Conservation (phyloP, 805 yeast species). For the Metschnikowia gelsemii region DNA sequence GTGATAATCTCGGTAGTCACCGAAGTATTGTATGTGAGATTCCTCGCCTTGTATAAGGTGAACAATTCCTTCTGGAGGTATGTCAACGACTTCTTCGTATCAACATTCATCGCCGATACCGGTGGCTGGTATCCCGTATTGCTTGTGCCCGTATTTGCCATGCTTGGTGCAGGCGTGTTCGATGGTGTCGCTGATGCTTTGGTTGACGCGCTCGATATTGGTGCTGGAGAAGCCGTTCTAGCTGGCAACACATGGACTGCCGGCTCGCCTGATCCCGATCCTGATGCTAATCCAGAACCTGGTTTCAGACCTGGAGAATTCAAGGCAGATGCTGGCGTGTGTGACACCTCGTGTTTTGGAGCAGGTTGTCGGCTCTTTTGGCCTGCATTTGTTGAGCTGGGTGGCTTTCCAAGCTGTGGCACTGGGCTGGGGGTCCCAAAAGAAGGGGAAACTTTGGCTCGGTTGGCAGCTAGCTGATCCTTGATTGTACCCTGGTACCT, state of each 20-base stretch:
- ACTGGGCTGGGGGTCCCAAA: conserved; percentile 8
- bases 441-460: conserved; percentile 27
- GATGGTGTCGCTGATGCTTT: background rate
- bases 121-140: background rate
- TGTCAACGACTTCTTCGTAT: conserved; percentile 71
- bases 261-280: no score
- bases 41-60: conserved; percentile 73
- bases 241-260: no score
- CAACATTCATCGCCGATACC: conserved; percentile 43
- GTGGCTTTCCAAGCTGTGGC: conserved; percentile 11
- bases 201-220: background rate
- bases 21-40: conserved; percentile 68
- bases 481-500: conserved; percentile 30
- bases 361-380: background rate
- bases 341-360: background rate
- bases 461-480: conserved; percentile 49
- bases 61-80: conserved; percentile 85
- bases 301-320: background rate
- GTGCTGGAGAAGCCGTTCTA: background rate
- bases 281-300: no score
- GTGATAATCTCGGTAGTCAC: conserved; percentile 83
- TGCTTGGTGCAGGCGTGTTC: background rate
- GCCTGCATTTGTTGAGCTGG: conserved; percentile 5
- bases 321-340: background rate
- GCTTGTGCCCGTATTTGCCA: background rate